Conservation (phyloP, 192 early-diverging fungal species). For the Phlyctochytrium arcticum region DNA sequence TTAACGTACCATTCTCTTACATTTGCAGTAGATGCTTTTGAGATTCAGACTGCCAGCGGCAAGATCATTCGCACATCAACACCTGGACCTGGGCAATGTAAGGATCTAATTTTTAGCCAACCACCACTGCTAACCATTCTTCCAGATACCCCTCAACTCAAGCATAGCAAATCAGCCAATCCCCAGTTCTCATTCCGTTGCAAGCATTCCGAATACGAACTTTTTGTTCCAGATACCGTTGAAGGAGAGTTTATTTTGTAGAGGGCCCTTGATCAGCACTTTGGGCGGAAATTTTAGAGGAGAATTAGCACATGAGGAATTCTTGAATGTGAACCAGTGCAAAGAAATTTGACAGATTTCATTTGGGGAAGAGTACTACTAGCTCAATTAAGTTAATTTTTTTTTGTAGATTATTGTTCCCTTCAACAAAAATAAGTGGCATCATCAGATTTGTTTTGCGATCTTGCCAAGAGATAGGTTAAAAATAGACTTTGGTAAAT, state of each 20-base stretch:
- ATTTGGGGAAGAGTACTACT: too few relatives aligned
- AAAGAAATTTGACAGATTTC: too few relatives aligned
- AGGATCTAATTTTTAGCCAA: not conserved
- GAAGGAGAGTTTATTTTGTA: slow-evolving; percentile 49
- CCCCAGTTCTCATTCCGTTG: slow-evolving; percentile 52
- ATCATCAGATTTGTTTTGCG: too few relatives aligned
- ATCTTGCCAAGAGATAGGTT: too few relatives aligned
- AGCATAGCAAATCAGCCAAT: slow-evolving; percentile 35
- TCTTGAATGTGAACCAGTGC: too few relatives aligned
- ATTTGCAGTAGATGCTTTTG: slow-evolving; percentile 28
- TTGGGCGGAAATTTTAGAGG: too few relatives aligned
- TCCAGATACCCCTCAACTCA: slow-evolving; percentile 43
- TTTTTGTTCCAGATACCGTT: slow-evolving; percentile 49
- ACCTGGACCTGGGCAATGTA: slow-evolving; percentile 56
- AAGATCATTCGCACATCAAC: slow-evolving; percentile 27
- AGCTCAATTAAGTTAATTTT: too few relatives aligned
- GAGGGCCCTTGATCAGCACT: too few relatives aligned
- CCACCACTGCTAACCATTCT: not conserved
- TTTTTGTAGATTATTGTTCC: too few relatives aligned
- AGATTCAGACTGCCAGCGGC: slow-evolving; percentile 32
- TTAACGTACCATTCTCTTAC: not conserved
- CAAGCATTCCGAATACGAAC: slow-evolving; percentile 55
- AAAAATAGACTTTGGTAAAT: too few relatives aligned
- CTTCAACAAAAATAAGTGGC: too few relatives aligned
- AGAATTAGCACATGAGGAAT: too few relatives aligned